Percentiles rank a stretch among this genome's conserved stretches.
These are phyloP conservation scores for Xeromyces bisporus DNA, from an alignment of 495 filamentous ascomycete species.

Conservation along the genomic window DNA sequence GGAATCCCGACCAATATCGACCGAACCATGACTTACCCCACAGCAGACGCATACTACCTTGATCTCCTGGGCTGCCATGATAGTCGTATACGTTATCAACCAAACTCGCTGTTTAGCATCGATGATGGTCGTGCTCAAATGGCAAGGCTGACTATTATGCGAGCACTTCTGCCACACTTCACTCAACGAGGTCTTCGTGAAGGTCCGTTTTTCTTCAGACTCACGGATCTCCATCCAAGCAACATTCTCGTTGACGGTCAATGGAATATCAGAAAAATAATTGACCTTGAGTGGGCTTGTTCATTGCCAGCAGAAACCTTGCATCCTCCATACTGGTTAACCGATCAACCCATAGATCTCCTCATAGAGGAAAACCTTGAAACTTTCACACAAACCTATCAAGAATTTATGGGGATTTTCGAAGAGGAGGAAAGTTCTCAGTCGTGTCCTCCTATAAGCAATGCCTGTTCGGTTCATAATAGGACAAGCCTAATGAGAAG, in stretches of 20 bases:
- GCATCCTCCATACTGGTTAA: slow-evolving; percentile 17
- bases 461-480: neutral
- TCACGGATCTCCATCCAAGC: slow-evolving; percentile 13
- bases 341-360: slow-evolving; percentile 9
- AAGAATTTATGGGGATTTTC: slow-evolving; percentile 6
- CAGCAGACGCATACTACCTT: slow-evolving; percentile 10
- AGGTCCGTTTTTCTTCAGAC: slow-evolving; percentile 10
- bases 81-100: slow-evolving; percentile 11
- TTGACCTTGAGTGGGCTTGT: slow-evolving; percentile 15
- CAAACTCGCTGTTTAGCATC: slow-evolving; percentile 11
- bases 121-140: slow-evolving; percentile 13
- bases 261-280: slow-evolving; percentile 8
- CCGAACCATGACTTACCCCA: slow-evolving; percentile 10
- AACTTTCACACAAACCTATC: slow-evolving; percentile 1
- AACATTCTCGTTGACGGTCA: slow-evolving; percentile 22
- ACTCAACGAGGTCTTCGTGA: slow-evolving; percentile 6
- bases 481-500: slow-evolving; percentile 1
- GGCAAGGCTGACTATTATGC: slow-evolving; percentile 12
- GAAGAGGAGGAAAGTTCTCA: slow-evolving; percentile 5
- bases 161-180: slow-evolving; percentile 11
- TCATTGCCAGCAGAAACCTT: slow-evolving; percentile 12
- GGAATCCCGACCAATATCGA: slow-evolving; percentile 11
- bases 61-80: slow-evolving; percentile 17
- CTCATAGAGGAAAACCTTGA: slow-evolving; percentile 3
- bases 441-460: neutral